Evolutionary conservation across 2,329 filamentous ascomycete species (phyloP), one percentile per base, ranked within the genome.

Genomic region (Rhynchosporium graminicola): DNA sequence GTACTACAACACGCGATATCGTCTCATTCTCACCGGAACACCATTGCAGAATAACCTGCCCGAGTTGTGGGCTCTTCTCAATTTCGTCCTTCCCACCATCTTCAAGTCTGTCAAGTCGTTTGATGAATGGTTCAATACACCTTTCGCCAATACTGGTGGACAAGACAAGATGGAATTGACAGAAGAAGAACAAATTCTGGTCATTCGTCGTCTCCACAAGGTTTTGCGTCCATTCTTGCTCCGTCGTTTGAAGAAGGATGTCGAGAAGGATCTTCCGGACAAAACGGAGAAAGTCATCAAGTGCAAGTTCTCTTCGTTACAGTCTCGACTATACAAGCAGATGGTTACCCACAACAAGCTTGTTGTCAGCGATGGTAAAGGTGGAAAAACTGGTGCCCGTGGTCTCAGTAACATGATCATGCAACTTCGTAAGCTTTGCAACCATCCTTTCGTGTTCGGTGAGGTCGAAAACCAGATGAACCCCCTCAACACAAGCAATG

Each of bases 271-370:
- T 77, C 82, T 99, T 66, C 95, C 95, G 0, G 94, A 99, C 83
- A 99, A 99, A 84, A 96, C 95, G 40, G 95, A 99, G 77, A 95
- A 96, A 78, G 94, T 99, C 76, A 92, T 99, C 85, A 98, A 99
- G 81, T 98, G 94, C 82, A 96, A 94, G 76, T 97, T 98, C 78
- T 99, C 95, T 56, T 89, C 95, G 0, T 82, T 99, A 66, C 95
- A 99, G 76, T 85, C 91, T 63, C 95, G 93, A 74, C 82, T 99
- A 46, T 97, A 99, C 84, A 96, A 96, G 80, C 95, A 99, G 75
- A 93, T 99, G 82, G 89, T 97, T 64, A 96, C 89, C 1, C 91
- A 97, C 79, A 96, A 98, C 79, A 94, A 90, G 76, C 88, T 99
- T 74, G 88, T 92, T 70, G 93, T 99, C 72, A 92, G 92, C 76